These are phyloP conservation scores for Xerocomus minutiporus DNA, from an alignment of 1,284 basidiomycete species.

Conservation along the genomic window DNA sequence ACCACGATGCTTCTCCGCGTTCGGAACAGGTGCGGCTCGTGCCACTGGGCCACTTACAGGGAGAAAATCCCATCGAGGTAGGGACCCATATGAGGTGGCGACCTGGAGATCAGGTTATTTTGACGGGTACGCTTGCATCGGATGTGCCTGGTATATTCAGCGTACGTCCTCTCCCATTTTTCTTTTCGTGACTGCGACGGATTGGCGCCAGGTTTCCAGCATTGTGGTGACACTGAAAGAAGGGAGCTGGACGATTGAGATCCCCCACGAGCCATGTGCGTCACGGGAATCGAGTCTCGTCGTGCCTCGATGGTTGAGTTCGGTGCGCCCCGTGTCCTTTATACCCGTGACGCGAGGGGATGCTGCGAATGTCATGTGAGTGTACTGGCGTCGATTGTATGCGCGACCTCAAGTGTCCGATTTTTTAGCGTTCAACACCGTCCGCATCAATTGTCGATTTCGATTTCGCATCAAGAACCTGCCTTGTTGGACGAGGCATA, in stretches of 20 bases:
- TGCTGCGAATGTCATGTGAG: slow-evolving; percentile 50
- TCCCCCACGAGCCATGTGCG: slow-evolving; percentile 47
- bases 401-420: not conserved
- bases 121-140: slow-evolving; percentile 53
- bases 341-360: slow-evolving; percentile 48
- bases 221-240: slow-evolving; percentile 51
- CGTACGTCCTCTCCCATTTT: slow-evolving; percentile 32
- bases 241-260: slow-evolving; percentile 59
- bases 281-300: slow-evolving; percentile 32
- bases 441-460: slow-evolving; percentile 54
- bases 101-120: slow-evolving; percentile 46
- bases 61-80: slow-evolving; percentile 20
- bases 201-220: slow-evolving; percentile 43
- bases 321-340: slow-evolving; percentile 47
- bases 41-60: slow-evolving; percentile 16
- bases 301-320: slow-evolving; percentile 52
- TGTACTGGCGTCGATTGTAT: slow-evolving; percentile 3
- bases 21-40: slow-evolving; percentile 19
- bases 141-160: slow-evolving; percentile 44
- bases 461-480: slow-evolving; percentile 54
- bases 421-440: slow-evolving; percentile 56
- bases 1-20: slow-evolving; percentile 33
- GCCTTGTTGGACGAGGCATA: slow-evolving; percentile 78
- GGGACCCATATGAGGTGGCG: slow-evolving; percentile 53
- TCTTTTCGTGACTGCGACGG: not conserved